Percentiles rank a stretch among this genome's conserved stretches.
Evolutionary conservation across 176 grass and related monocot genomes (phyloP).

Genomic region (Tillandsia leiboldiana): DNA sequence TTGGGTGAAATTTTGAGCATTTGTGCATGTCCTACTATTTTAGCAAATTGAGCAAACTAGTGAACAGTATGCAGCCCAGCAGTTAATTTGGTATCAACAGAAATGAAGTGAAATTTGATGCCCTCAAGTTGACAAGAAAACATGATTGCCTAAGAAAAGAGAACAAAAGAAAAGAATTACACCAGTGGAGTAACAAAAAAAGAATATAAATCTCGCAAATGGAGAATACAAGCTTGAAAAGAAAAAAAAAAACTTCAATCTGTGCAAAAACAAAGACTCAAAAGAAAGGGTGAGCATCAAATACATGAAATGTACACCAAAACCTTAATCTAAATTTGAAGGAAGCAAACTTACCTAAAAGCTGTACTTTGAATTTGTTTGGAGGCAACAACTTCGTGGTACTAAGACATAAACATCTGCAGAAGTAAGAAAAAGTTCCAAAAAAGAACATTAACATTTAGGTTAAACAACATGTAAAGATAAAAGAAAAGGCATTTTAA

Average conservation of each 20-base stretch:
- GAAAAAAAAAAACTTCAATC: conserved; percentile 18
- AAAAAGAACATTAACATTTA: conserved; percentile 3
- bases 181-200: not conserved
- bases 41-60: too few relatives aligned
- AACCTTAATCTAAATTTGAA: conserved; percentile 16
- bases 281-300: not conserved
- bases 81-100: too few relatives aligned
- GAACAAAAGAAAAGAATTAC: not conserved
- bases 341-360: conserved; percentile 25
- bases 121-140: too few relatives aligned
- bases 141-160: too few relatives aligned
- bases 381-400: conserved; percentile 15
- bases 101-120: too few relatives aligned
- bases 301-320: conserved; percentile 32
- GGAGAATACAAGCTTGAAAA: conserved; percentile 22
- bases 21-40: too few relatives aligned
- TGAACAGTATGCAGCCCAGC: too few relatives aligned
- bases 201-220: conserved; percentile 5
- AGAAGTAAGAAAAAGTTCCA: conserved; percentile 7
- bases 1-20: too few relatives aligned
- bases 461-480: conserved; percentile 7
- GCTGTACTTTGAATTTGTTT: conserved; percentile 21
- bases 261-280: conserved; percentile 8
- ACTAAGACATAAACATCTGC: conserved; percentile 16
- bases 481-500: conserved; percentile 6